Conservation (phyloP, 208 protist species). For the Trypanosoma melophagium region DNA sequence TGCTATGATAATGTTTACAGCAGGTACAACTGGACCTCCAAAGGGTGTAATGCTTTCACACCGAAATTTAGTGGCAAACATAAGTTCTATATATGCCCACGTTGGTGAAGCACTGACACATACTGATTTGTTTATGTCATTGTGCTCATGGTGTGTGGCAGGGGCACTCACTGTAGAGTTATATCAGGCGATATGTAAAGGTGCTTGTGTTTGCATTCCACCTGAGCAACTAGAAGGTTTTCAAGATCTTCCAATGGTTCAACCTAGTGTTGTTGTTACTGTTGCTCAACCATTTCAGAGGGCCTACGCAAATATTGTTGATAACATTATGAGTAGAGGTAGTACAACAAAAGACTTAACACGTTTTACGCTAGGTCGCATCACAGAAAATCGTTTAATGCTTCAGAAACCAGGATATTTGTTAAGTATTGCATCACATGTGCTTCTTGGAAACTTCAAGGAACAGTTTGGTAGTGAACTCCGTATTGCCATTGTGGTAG, state of each 20-base stretch:
- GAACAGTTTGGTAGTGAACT: conserved; percentile 84
- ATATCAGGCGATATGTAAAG: conserved; percentile 88
- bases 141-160: conserved; percentile 90
- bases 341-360: conserved; percentile 81
- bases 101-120: conserved; percentile 83
- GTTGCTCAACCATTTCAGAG: conserved; percentile 85
- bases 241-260: conserved; percentile 82
- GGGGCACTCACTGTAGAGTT: conserved; percentile 76
- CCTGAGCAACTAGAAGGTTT: conserved; percentile 88
- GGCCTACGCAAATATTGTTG: conserved; percentile 87
- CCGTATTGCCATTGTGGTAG: conserved; percentile 83
- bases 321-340: conserved; percentile 85
- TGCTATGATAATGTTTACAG: conserved; percentile 91
- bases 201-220: conserved; percentile 81
- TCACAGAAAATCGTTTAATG: conserved; percentile 88
- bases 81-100: conserved; percentile 82
- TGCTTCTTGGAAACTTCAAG: conserved; percentile 88
- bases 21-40: conserved; percentile 89
- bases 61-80: conserved; percentile 88
- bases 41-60: conserved; percentile 96
- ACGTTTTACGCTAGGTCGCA: conserved; percentile 79
- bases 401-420: conserved; percentile 75
- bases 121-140: conserved; percentile 89
- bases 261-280: conserved; percentile 84
- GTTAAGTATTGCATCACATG: conserved; percentile 70